Base-by-base conservation (phyloP, 129 eudicot genomes). In the Erigeron canadensis region DNA sequence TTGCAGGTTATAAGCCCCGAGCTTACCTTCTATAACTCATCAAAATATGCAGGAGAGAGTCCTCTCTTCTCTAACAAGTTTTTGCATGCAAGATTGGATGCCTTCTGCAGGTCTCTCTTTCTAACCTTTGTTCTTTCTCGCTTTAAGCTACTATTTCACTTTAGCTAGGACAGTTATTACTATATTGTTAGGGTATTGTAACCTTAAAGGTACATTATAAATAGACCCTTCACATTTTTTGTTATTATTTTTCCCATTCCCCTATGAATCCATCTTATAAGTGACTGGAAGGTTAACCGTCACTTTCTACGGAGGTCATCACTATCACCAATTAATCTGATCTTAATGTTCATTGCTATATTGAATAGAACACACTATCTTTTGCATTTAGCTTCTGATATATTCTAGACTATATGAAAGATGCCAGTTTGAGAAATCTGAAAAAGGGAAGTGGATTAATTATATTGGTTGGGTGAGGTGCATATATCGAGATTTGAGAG, bases 1-100 rank as follows among this genome's bases (percentile, higher is more conserved):
- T 77, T 75, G 74, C 94, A 95, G 99, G 96, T 87, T 86, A 86
- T 90, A 72, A 85, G 99, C 48, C 99, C 99, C 12, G 99, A 95
- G 83, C 94, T 95, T 79, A 95, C 99, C 47, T 95, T 95, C 82
- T 95, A 84, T 63, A 90, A 81, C 84, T 81, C 92, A 38, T 90
- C 99, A 62, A 86, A 82, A 75, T 80, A 81, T 80, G 85, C 77
- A 8, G 95, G 83, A 22, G 83, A 87, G 57, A 81, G 90, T 22
- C 76, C 67, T 22, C 48, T 77, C 74, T 88, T 95, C 71, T 84
- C 96, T 13, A 95, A 95, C 86, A 95, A 90, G 76, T 89, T 95
- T 69, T 79, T 95, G 82, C 97, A 90, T 78, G 90, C 94, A 47
- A 91, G 86, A 70, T 80, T 95, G 84, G 99, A 95, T 77, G 91